Evolutionary conservation across 1,139 yeast genomes (phyloP), one percentile per base, ranked within the genome.

Genomic region (Suhomyces panamericanus): DNA sequence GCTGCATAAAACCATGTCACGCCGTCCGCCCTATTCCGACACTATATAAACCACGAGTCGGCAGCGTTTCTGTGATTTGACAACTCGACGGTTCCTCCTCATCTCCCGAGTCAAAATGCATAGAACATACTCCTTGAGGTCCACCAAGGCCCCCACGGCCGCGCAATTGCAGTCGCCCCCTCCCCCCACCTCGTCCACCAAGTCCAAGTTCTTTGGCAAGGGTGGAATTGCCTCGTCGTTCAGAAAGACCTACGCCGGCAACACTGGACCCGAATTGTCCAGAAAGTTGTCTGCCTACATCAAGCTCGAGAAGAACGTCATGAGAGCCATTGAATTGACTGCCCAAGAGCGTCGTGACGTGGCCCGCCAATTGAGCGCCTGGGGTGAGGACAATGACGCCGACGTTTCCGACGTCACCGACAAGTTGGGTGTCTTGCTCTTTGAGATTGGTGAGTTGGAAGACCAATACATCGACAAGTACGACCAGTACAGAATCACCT

Each of bases 311-410:
- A 93, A 93, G 80, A 89, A 89, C 66, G 89, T 93, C 50, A 86
- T 91, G 89, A 84, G 96, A 68, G 84, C 96, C 52, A 80, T 93
- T 62, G 98, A 93, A 74, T 78, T 88, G 59, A 90, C 91, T 52
- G 95, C 97, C 54, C 83, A 88, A 66, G 99, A 93, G 76, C 86
- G 98, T 71, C 86, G 95, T 71, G 95, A 88, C 63, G 96, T 89
- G 57, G 99, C 99, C 60, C 89, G 86, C 75, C 97, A 90, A 76
- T 81, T 93, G 67, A 87, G 96, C 50, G 70, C 86, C 53, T 93
- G 99, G 99, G 99, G 99, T 75, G 96, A 91, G 70, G 96, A 87
- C 59, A 88, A 90, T 65, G 98, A 93, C 66, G 97, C 93, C 63
- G 99, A 93, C 60, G 96, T 93, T 50, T 83, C 95, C 49, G 99